A percentile compares a stretch with the other conserved stretches of the same genome.
phyloP scores from a whole-genome alignment of 192 early-diverging fungal species.

The Coemansia sp. region DNA sequence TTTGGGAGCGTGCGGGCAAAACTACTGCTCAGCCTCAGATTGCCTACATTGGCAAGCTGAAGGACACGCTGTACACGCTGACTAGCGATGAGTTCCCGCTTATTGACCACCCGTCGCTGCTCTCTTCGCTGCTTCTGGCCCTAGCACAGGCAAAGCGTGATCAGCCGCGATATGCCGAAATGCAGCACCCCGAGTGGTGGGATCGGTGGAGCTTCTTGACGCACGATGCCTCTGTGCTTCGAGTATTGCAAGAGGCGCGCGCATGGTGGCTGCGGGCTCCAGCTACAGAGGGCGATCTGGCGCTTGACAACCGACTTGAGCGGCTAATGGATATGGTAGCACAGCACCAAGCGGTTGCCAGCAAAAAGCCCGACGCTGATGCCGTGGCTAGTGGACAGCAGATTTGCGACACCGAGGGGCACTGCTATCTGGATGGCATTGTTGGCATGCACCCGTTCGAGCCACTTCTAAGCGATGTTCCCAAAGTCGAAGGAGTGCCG shows the following conservation, averaged over 20 bases:
- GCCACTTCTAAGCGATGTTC: conserved; percentile 3
- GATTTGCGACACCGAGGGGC: conserved; percentile 11
- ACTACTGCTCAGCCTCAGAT: conserved; percentile 21
- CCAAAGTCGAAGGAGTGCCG: conserved; percentile 23
- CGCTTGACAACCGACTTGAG: conserved; percentile 27
- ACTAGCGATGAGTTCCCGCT: conserved; percentile 66
- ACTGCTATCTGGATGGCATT: conserved; percentile 25
- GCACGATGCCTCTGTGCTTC: conserved; percentile 36
- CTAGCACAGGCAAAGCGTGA: conserved; percentile 33
- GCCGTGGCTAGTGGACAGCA: neutral
- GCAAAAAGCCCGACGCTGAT: neutral
- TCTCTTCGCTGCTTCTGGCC: conserved; percentile 45
- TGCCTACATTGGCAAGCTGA: conserved; percentile 64
- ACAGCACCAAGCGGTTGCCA: conserved; percentile 15
- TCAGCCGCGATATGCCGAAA: conserved; percentile 44
- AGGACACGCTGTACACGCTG: conserved; percentile 69
- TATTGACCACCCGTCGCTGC: conserved; percentile 46
- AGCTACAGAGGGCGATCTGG: conserved; percentile 3
- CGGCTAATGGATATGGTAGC: conserved; percentile 23
- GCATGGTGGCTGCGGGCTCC: conserved; percentile 33
- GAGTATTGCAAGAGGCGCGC: conserved; percentile 46
- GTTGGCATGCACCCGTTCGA: conserved; percentile 36
- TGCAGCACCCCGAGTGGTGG: conserved; percentile 45
- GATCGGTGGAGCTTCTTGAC: conserved; percentile 48
- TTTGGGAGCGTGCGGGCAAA: conserved; percentile 42